phyloP scores from a whole-genome alignment of 495 filamentous ascomycete genomes.

The Neurospora discreta region DNA sequence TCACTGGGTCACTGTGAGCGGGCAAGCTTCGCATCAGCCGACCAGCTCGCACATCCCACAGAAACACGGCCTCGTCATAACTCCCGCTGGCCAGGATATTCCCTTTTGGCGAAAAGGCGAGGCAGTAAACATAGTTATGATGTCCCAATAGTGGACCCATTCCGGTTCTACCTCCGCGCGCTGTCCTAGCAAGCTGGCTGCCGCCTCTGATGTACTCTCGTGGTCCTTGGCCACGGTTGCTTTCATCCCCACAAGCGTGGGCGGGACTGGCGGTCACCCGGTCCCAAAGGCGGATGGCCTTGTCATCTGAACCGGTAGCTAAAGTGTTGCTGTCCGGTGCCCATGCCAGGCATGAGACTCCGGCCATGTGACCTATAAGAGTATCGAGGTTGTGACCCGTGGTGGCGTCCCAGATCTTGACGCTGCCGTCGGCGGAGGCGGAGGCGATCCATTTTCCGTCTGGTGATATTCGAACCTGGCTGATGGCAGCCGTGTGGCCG shows the following conservation, averaged over 20 bases:
- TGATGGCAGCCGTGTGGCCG: slow-evolving; percentile 68
- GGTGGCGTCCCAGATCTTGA: slow-evolving; percentile 79
- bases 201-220: background rate
- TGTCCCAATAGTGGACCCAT: slow-evolving; percentile 63
- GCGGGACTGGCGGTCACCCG: slow-evolving; percentile 55
- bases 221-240: background rate
- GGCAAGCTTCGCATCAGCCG: slow-evolving; percentile 79
- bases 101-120: slow-evolving; percentile 91
- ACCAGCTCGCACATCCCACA: slow-evolving; percentile 88
- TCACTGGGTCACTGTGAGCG: slow-evolving; percentile 88
- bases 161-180: slow-evolving; percentile 19
- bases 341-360: slow-evolving; percentile 85
- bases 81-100: slow-evolving; percentile 91
- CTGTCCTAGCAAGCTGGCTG: background rate
- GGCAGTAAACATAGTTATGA: slow-evolving; percentile 88
- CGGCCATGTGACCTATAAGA: slow-evolving; percentile 87
- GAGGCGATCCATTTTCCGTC: slow-evolving; percentile 84
- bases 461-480: slow-evolving; percentile 84
- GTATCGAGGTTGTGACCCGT: slow-evolving; percentile 74
- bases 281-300: slow-evolving; percentile 89
- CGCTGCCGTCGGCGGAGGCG: slow-evolving; percentile 74
- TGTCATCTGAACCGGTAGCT: slow-evolving; percentile 91
- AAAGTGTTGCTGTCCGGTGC: slow-evolving; percentile 74
- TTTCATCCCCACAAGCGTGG: slow-evolving; percentile 29
- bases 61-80: slow-evolving; percentile 92